Base-by-base conservation (phyloP, 2,329 filamentous ascomycete species). In the Verticillium klebahnii region DNA sequence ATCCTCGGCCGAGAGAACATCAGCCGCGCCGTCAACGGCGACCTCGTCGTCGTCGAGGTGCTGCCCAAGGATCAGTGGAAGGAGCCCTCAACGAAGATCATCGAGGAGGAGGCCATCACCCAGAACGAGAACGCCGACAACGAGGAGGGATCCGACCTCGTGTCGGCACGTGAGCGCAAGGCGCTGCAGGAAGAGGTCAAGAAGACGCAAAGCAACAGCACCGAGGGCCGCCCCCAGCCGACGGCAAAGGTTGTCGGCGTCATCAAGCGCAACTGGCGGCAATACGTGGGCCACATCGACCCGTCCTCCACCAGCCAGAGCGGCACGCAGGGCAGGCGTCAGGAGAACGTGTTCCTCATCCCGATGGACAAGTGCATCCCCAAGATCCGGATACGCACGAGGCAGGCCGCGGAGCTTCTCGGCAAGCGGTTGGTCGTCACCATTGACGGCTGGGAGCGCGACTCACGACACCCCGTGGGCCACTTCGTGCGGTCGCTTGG, bases 321-420 rank as follows among this genome's bases (percentile, higher is more conserved):
- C 3, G 85, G 85, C 2, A 89, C 87, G 63, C 89, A 93, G 68
- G 92, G 92, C 34, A 86, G 93, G 62, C 90, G 90, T 69, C 92
- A 96, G 72, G 93, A 97, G 72, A 96, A 87, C 17, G 93, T 99
- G 15, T 99, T 99, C 76, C 83, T 99, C 19, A 88, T 98, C 57
- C 93, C 95, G 4, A 98, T 99, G 94, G 94, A 99, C 76, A 98
- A 97, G 81, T 90, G 92, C 70, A 91, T 99, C 25, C 95, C 95
- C 2, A 99, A 98, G 79, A 97, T 99, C 69, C 87, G 93, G 56
- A 87, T 99, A 60, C 89, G 93, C 58, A 98, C 95, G 12, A 85
- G 95, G 59, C 95, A 98, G 75, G 93, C 93, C 29, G 87, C 88
- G 17, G 92, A 97, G 70, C 84, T 99, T 4, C 77, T 97, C 32